These are phyloP conservation scores for Primulina huaijiensis DNA, from an alignment of 257 asterid genomes.

Conservation along the genomic window DNA sequence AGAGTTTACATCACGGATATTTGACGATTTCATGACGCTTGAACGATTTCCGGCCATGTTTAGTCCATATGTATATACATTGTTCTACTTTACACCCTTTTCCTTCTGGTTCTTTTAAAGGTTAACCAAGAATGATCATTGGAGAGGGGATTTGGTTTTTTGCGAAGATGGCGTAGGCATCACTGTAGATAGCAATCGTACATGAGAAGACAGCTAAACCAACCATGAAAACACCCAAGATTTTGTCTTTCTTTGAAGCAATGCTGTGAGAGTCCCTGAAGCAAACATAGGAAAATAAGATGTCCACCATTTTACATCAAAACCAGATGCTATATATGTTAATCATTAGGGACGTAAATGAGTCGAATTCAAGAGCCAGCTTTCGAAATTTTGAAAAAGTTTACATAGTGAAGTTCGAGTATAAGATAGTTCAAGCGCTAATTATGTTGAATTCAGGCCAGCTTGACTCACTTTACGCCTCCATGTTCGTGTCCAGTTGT, in stretches of 20 bases:
- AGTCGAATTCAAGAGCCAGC: neutral
- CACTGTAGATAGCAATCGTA: conserved; percentile 46
- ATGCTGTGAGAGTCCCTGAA: conserved; percentile 45
- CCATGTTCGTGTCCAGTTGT: neutral
- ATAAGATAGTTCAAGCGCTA: no score
- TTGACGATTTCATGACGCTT: no score
- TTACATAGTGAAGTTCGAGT: neutral
- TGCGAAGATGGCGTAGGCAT: conserved; percentile 36
- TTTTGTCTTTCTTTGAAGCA: conserved; percentile 37
- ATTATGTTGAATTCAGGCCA: neutral
- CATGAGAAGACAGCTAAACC: conserved; percentile 47
- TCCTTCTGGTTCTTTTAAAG: neutral
- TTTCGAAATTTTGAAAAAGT: neutral
- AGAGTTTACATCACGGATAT: no score
- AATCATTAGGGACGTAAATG: neutral
- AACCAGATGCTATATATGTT: neutral
- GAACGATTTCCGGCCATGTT: no score
- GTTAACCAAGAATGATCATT: conserved; percentile 10
- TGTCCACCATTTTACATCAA: neutral
- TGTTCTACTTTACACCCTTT: no score
- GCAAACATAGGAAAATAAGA: conserved; percentile 17
- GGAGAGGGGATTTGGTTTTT: conserved; percentile 23
- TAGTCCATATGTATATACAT: no score
- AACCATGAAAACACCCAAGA: conserved; percentile 47
- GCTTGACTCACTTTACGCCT: neutral